Percentiles rank a stretch among this genome's conserved stretches.
These are phyloP conservation scores for Ogataea hybrid DNA, from an alignment of 1,139 yeast species.

Conservation along the genomic window DNA sequence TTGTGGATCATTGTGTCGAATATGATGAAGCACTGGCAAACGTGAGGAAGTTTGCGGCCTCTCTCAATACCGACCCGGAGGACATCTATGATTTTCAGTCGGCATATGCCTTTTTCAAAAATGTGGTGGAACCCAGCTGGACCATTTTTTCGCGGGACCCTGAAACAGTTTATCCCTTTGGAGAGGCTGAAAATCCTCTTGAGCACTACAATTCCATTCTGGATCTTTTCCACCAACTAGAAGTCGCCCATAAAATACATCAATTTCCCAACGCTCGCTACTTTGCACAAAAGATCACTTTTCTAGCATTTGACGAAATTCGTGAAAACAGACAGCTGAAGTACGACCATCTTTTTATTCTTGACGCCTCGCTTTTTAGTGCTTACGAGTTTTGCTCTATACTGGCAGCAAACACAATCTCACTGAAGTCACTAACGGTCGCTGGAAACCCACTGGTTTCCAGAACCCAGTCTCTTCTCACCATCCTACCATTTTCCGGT, in stretches of 20 bases:
- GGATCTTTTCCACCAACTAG: neutral
- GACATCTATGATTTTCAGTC: conserved; percentile 43
- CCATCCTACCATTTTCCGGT: neutral
- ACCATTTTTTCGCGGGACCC: neutral
- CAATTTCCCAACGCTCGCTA: neutral
- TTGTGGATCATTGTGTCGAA: neutral
- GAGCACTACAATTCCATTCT: neutral
- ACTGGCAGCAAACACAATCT: neutral
- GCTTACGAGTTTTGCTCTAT: neutral
- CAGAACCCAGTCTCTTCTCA: neutral
- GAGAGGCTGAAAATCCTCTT: neutral
- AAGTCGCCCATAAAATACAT: neutral
- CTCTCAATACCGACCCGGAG: conserved; percentile 39
- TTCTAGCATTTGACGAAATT: neutral
- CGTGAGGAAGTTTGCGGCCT: conserved; percentile 37
- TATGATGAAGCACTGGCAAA: conserved; percentile 1
- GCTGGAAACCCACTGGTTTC: neutral
- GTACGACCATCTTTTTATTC: neutral
- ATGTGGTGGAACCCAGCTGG: conserved; percentile 37
- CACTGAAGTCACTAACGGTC: neutral
- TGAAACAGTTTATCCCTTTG: neutral
- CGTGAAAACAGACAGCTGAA: neutral
- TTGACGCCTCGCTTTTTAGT: neutral
- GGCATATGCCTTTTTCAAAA: conserved; percentile 38
- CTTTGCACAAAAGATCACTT: neutral